A percentile compares a stretch with the other conserved stretches of the same genome.
Evolutionary conservation across 2,329 filamentous ascomycete species (phyloP).

Genomic region (Diaporthe batatas): DNA sequence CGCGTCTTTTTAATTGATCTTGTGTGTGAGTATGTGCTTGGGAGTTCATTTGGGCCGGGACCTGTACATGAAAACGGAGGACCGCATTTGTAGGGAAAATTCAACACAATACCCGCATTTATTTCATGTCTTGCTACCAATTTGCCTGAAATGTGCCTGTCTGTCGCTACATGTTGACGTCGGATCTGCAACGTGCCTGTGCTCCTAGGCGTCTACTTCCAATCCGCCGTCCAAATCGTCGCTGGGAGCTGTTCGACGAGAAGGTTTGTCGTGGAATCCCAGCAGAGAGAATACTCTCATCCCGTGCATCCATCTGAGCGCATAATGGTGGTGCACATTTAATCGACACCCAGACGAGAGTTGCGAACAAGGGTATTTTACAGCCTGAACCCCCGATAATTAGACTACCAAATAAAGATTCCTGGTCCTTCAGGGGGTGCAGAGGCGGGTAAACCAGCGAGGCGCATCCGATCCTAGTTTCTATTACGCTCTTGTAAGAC

Average conservation of each 20-base stretch:
- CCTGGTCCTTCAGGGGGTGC: no score
- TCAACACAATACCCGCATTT: slow-evolving; percentile 13
- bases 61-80: slow-evolving; percentile 2
- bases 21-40: background rate
- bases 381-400: background rate
- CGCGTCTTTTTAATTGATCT: background rate
- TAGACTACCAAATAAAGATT: background rate
- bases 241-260: background rate
- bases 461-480: slow-evolving; percentile 18
- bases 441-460: background rate
- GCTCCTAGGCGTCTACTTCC: no score
- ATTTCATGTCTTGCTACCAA: background rate
- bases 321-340: background rate
- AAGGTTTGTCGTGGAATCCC: background rate
- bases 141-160: background rate
- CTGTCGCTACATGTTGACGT: no score
- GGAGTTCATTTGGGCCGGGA: background rate
- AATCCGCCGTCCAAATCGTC: background rate
- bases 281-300: no score
- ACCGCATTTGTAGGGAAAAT: background rate
- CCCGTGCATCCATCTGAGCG: no score
- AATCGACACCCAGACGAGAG: no score
- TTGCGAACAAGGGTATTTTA: background rate
- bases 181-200: no score
- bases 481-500: slow-evolving; percentile 33